Percentiles rank a stretch among this genome's conserved stretches.
phyloP scores from a whole-genome alignment of 148 eudicot genomes.

The Mesembryanthemum crystallinum region DNA sequence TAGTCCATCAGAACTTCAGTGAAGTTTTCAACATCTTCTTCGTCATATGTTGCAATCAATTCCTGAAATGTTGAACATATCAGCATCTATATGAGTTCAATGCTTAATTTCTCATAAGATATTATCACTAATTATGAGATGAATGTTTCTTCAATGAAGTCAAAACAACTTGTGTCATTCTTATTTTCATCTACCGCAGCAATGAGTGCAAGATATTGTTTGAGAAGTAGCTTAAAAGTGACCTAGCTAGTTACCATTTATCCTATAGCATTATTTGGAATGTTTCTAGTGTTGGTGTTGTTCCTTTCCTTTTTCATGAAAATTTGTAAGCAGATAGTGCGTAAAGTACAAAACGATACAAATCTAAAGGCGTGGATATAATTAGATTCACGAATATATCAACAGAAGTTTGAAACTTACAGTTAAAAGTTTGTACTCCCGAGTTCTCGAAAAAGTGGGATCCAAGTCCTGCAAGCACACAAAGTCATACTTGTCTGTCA shows the following conservation, averaged over 20 bases:
- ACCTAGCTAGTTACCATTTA: background rate
- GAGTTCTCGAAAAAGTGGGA: constrained; percentile 37
- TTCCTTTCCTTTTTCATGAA: background rate
- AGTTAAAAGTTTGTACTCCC: constrained; percentile 31
- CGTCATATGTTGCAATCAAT: constrained; percentile 29
- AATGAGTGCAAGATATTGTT: background rate
- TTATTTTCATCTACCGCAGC: background rate
- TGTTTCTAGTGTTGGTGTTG: background rate
- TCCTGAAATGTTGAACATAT: constrained; percentile 27
- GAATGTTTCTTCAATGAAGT: background rate
- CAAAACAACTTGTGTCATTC: background rate
- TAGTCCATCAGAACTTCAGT: constrained; percentile 41
- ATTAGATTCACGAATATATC: background rate
- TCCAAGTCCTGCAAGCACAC: constrained; percentile 32
- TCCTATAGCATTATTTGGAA: background rate
- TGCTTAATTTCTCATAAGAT: too few species aligned
- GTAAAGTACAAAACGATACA: background rate
- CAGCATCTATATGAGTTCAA: background rate
- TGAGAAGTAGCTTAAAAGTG: background rate
- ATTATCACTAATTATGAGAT: background rate
- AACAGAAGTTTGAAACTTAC: constrained; percentile 21
- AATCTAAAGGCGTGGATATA: background rate
- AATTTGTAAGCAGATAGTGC: background rate
- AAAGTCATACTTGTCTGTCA: background rate
- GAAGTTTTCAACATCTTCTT: constrained; percentile 32